phyloP scores from a whole-genome alignment of 2,329 filamentous ascomycete genomes.

The Drechslera avenae region DNA sequence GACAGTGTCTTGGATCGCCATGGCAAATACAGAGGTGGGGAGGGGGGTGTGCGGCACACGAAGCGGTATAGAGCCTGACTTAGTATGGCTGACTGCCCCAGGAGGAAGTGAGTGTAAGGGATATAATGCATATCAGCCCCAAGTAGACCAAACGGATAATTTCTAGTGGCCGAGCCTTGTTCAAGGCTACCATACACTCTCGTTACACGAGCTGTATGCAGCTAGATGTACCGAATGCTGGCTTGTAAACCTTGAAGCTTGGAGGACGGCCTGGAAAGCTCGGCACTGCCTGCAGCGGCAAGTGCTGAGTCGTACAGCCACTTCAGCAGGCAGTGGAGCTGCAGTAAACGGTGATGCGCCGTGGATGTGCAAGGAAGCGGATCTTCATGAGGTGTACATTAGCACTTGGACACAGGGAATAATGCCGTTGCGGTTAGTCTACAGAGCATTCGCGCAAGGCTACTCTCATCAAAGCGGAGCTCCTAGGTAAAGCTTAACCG shows the following conservation, averaged over 20 bases:
- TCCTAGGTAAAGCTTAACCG: neutral
- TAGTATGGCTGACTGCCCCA: constrained; percentile 13
- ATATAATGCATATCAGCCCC: constrained; percentile 18
- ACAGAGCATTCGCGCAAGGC: constrained; percentile 3
- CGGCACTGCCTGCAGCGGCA: constrained; percentile 8
- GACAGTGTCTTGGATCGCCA: constrained; percentile 23
- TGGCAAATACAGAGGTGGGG: constrained; percentile 9
- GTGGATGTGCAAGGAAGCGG: constrained; percentile 19
- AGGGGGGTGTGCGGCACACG: constrained; percentile 20
- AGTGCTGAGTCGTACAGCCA: constrained; percentile 22
- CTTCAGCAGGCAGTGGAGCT: constrained; percentile 20
- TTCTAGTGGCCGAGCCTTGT: constrained; percentile 10
- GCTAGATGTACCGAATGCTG: constrained; percentile 20
- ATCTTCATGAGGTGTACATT: constrained; percentile 16
- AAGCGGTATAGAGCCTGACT: constrained; percentile 13
- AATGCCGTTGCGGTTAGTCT: constrained; percentile 14
- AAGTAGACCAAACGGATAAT: constrained; percentile 11
- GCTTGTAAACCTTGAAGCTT: constrained; percentile 13
- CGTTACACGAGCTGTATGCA: constrained; percentile 17
- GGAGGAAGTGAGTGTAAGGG: constrained; percentile 7
- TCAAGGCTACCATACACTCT: constrained; percentile 9
- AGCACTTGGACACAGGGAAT: constrained; percentile 13
- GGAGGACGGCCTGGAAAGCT: constrained; percentile 13
- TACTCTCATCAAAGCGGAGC: neutral
- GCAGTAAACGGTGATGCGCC: constrained; percentile 22